Evolutionary conservation across 2,329 filamentous ascomycete species (phyloP), one percentile per base, ranked within the genome.

Genomic region (Rutstroemia sp.): DNA sequence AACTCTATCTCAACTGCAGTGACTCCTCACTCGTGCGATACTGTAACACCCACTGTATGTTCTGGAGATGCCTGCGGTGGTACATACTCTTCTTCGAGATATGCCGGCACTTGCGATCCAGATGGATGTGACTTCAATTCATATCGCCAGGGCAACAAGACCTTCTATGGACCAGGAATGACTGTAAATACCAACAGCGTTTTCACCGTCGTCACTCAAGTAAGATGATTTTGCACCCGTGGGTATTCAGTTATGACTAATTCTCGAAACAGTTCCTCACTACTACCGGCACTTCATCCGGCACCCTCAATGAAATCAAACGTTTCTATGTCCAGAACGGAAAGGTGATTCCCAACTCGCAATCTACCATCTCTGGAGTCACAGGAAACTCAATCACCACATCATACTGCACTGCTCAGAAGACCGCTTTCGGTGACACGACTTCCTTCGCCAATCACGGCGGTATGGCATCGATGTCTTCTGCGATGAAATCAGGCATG

Each of bases 51-150:
- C 71, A 74, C 71, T 57, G 61, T 61, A 12, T 79, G 76, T 58
- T 73, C 74, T 56, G 77, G 72, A 50, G 67, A 73, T 48, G 54
- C 49, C 14, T 66, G 63, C 23, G 66, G 64, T 46, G 61, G 74
- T 21, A 76, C 73, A 9, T 75, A 76, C 62, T 72, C 70, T 19
- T 59, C 65, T 56, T 69, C 74, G 61, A 75, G 79, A 62, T 83
- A 83, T 65, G 68, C 65, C 9, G 80, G 80, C 56, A 69, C 77
- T 47, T 83, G 80, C 66, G 82, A 84, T 69, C 78, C 78, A 58
- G 79, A 82, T 63, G 81, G 81, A 56, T 84, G 81, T 62, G 81
- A 83, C 65, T 83, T 80, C 75, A 82, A 82, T 74, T 70, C 76
- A 19, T 84, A 77, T 76, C 78, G 81, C 62, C 74, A 78, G 72